Evolutionary conservation across 768 basidiomycete genomes (phyloP), one percentile per base, ranked within the genome.

Genomic region (Russula dissimulans): DNA sequence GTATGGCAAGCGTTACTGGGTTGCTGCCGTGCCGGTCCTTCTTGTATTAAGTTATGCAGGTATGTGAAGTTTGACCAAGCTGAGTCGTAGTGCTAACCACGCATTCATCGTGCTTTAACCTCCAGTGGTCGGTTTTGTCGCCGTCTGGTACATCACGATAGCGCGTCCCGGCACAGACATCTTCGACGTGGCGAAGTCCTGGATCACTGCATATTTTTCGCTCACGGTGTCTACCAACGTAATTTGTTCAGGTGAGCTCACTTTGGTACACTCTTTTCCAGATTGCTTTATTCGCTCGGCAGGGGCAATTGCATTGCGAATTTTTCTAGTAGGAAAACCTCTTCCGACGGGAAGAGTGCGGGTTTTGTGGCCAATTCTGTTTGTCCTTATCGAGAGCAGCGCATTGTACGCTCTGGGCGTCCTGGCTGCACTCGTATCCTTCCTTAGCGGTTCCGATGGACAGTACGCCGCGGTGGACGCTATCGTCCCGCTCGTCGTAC

Each of bases 221-320:
- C 26, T 60, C 26, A 43, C 41, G 0, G 54, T 60, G 54, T 9
- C 15, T 0, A 49, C 54, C 11, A 60, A 55, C 31, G 4, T 60
- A 14, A 7, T 60, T 43, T 54, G 46, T 22, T 49, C 53, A 1
- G 47, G 59, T 43, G 46, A 55, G 59, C 17, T 18, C 15, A 11
- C 39, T 29, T 12, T 49, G 6, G 22, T 36, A 1, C 15, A 7
- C 4, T 15, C 4, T 43, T 38, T 36, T 4, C 22, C 26, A 4
- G 39, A 4, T 48, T 3, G 3, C 5, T 14, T 10, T 22, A 12
- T 9, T 12, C 31, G 34, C 26, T 29, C 17, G 4, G 5, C 17
- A 60, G 59, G 53, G 15, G 59, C 59, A 6, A 49, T 60, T 36
- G 47, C 54, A 18, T 44, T 29, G 47, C 54, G 42, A 12, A 39